A percentile compares a stretch with the other conserved stretches of the same genome.
phyloP scores from a whole-genome alignment of 257 asterid genomes.

The Solanum ahanhuiri region DNA sequence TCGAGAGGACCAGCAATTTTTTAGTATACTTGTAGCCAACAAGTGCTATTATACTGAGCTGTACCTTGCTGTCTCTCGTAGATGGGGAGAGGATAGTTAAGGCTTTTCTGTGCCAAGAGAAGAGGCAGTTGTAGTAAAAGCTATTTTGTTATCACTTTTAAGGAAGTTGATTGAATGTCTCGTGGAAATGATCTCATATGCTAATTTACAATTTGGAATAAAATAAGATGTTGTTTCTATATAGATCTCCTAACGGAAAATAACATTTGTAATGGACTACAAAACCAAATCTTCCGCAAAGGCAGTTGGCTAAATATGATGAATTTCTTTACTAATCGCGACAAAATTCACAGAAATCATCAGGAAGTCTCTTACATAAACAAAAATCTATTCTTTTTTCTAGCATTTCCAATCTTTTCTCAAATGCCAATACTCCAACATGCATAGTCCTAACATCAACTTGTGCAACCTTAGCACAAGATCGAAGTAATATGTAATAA shows the following conservation, averaged over 20 bases:
- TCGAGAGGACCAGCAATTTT: neutral
- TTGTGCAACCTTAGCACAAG: slow-evolving; percentile 63
- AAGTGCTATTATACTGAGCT: neutral
- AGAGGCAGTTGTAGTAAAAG: neutral
- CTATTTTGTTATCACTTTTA: no score
- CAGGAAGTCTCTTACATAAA: slow-evolving; percentile 8
- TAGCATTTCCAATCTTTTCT: slow-evolving; percentile 50
- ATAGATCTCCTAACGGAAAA: no score
- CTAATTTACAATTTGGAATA: neutral
- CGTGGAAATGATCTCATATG: neutral
- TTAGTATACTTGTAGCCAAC: neutral
- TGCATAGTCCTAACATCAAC: slow-evolving; percentile 69
- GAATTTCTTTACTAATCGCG: neutral
- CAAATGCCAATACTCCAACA: slow-evolving; percentile 52
- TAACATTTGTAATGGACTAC: neutral
- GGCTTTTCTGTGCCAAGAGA: neutral
- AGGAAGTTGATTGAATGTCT: neutral
- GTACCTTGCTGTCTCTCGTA: neutral
- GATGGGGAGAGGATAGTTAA: neutral
- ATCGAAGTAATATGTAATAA: slow-evolving; percentile 59
- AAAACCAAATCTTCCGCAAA: neutral
- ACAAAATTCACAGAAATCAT: slow-evolving; percentile 20
- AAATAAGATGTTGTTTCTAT: neutral
- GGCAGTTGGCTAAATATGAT: neutral
- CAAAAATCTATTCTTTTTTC: slow-evolving; percentile 40